Evolutionary conservation across 2,329 filamentous ascomycete genomes (phyloP).

Genomic region (Metarhizium robertsii): DNA sequence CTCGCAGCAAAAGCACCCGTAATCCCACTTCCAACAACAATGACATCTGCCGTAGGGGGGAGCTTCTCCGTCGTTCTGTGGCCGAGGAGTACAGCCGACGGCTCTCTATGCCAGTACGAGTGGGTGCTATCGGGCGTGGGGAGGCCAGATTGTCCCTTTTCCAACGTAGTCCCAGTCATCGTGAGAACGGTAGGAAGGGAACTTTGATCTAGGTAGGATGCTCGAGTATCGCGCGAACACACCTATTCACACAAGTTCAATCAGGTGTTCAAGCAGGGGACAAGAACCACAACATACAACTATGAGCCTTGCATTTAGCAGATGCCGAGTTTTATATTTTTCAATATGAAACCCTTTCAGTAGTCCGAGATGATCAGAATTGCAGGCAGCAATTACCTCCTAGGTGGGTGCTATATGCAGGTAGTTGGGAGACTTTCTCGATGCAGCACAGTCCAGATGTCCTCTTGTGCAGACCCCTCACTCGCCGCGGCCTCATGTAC

Average conservation of each 20-base stretch:
- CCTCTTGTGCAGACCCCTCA: not conserved
- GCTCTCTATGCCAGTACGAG: slow-evolving; percentile 68
- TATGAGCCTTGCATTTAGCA: too few relatives aligned
- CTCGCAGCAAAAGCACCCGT: slow-evolving; percentile 64
- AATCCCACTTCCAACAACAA: slow-evolving; percentile 68
- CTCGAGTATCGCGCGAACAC: too few relatives aligned
- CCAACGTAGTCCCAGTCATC: slow-evolving; percentile 23
- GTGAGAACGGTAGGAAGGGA: not conserved
- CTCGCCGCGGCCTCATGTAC: not conserved
- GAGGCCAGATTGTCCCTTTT: slow-evolving; percentile 38
- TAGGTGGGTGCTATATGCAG: too few relatives aligned
- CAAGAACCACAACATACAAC: too few relatives aligned
- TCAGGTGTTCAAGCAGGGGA: too few relatives aligned
- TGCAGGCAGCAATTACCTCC: too few relatives aligned
- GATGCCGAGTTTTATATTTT: too few relatives aligned
- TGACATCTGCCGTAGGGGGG: slow-evolving; percentile 54
- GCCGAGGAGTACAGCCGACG: slow-evolving; percentile 53
- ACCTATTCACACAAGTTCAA: too few relatives aligned
- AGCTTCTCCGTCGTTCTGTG: slow-evolving; percentile 57
- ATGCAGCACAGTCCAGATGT: not conserved
- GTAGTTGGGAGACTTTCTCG: not conserved
- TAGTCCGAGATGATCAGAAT: too few relatives aligned
- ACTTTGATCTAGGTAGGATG: not conserved
- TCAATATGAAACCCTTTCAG: too few relatives aligned
- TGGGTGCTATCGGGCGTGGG: slow-evolving; percentile 51